These are phyloP conservation scores for Quercus lobata DNA, from an alignment of 331 rosid genomes.

Conservation along the genomic window DNA sequence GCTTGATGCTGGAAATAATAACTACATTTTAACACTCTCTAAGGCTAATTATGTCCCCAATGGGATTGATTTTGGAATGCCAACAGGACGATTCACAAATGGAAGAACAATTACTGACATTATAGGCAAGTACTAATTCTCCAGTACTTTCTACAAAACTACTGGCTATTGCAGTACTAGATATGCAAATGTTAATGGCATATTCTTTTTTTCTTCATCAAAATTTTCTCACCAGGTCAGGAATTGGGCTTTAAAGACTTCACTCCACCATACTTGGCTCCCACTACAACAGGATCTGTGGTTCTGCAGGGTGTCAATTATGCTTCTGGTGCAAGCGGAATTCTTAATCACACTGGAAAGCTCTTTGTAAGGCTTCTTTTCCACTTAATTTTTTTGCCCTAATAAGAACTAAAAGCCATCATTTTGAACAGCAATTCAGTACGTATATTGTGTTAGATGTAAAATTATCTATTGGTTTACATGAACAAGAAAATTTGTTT, in stretches of 20 bases:
- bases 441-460: background rate
- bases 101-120: conserved; percentile 62
- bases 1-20: conserved; percentile 75
- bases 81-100: conserved; percentile 66
- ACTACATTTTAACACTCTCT: conserved; percentile 48
- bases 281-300: conserved; percentile 44
- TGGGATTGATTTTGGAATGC: conserved; percentile 66
- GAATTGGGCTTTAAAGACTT: conserved; percentile 33
- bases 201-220: background rate
- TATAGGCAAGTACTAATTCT: conserved; percentile 35
- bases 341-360: conserved; percentile 53
- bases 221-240: conserved; percentile 36
- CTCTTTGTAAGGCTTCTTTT: conserved; percentile 47
- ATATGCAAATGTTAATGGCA: background rate
- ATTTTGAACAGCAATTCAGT: background rate
- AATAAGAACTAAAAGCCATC: no score
- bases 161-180: background rate
- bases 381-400: background rate
- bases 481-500: background rate
- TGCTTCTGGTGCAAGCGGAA: conserved; percentile 72
- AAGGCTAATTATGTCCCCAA: conserved; percentile 45
- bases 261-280: conserved; percentile 61
- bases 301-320: conserved; percentile 63
- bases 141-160: background rate
- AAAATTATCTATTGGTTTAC: background rate